A percentile compares a stretch with the other conserved stretches of the same genome.
Conservation (phyloP, 2,329 filamentous ascomycete species). For the Alternaria burnsii region DNA sequence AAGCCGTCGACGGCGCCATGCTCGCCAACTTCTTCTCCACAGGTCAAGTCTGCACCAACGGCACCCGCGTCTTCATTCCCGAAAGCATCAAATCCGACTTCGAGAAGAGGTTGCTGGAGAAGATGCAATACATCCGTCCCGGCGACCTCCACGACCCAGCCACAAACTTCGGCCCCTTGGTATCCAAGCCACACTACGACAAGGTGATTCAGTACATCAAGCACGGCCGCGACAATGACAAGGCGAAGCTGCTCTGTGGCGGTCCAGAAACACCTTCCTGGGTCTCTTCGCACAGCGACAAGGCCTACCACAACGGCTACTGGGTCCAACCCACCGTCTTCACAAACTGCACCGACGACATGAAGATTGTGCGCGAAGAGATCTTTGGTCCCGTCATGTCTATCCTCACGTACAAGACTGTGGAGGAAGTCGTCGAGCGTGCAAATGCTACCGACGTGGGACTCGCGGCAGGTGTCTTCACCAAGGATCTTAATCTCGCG, state of each 20-base stretch:
- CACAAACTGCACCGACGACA: slow-evolving; percentile 82
- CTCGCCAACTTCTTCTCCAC: slow-evolving; percentile 94
- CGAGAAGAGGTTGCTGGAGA: slow-evolving; percentile 72
- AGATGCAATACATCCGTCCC: slow-evolving; percentile 73
- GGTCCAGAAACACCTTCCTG: slow-evolving; percentile 67
- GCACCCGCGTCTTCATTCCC: slow-evolving; percentile 86
- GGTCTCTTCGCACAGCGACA: slow-evolving; percentile 54
- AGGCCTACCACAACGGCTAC: slow-evolving; percentile 67
- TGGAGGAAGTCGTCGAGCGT: slow-evolving; percentile 74
- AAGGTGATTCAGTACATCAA: slow-evolving; percentile 82
- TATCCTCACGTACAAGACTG: slow-evolving; percentile 74
- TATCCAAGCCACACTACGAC: slow-evolving; percentile 75
- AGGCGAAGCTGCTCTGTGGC: slow-evolving; percentile 76
- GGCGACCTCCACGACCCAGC: slow-evolving; percentile 74
- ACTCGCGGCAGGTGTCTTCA: slow-evolving; percentile 85
- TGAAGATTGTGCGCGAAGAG: slow-evolving; percentile 82
- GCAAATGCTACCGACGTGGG: slow-evolving; percentile 82
- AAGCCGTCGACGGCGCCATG: slow-evolving; percentile 89
- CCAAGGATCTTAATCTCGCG: slow-evolving; percentile 75
- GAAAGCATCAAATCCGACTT: slow-evolving; percentile 70
- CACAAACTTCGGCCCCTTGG: slow-evolving; percentile 87
- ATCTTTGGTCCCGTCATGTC: slow-evolving; percentile 91
- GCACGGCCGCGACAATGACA: slow-evolving; percentile 76
- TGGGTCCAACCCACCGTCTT: slow-evolving; percentile 88
- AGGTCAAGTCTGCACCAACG: slow-evolving; percentile 92